phyloP scores from a whole-genome alignment of 306 rosid species.

The Oemleria cerasiformis region DNA sequence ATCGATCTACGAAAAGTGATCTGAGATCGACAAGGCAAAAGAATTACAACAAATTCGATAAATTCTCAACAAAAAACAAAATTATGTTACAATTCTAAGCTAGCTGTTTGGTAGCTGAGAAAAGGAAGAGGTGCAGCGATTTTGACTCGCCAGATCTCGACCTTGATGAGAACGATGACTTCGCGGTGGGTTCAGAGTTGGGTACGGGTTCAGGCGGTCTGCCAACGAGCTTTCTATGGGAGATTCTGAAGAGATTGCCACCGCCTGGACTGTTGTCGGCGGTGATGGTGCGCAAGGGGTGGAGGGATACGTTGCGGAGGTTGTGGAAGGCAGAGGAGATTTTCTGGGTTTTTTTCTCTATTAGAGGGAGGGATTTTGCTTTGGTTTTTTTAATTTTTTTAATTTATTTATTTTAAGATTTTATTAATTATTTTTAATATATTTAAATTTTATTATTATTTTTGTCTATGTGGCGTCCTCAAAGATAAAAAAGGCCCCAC shows the following conservation, averaged over 20 bases:
- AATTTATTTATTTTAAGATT: no score
- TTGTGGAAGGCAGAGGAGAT: slow-evolving; percentile 86
- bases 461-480: no score
- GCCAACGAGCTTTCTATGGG: slow-evolving; percentile 68
- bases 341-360: no score
- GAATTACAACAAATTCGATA: background rate
- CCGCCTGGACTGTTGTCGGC: slow-evolving; percentile 72
- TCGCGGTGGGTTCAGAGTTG: slow-evolving; percentile 21
- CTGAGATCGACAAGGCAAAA: background rate
- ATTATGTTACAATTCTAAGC: background rate
- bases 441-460: no score
- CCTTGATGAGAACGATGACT: slow-evolving; percentile 12
- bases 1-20: background rate
- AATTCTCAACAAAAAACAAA: background rate
- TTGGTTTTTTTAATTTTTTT: no score
- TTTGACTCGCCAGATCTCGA: slow-evolving; percentile 26
- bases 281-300: slow-evolving; percentile 74
- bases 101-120: slow-evolving; percentile 6
- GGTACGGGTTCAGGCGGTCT: slow-evolving; percentile 47
- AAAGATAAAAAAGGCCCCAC: no score
- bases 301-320: slow-evolving; percentile 71
- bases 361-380: no score
- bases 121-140: slow-evolving; percentile 12
- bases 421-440: no score
- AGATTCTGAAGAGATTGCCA: slow-evolving; percentile 70